Percentiles rank a stretch among this genome's conserved stretches.
Conservation (phyloP, 768 basidiomycete species). For the Hypsizygus marmoreus region DNA sequence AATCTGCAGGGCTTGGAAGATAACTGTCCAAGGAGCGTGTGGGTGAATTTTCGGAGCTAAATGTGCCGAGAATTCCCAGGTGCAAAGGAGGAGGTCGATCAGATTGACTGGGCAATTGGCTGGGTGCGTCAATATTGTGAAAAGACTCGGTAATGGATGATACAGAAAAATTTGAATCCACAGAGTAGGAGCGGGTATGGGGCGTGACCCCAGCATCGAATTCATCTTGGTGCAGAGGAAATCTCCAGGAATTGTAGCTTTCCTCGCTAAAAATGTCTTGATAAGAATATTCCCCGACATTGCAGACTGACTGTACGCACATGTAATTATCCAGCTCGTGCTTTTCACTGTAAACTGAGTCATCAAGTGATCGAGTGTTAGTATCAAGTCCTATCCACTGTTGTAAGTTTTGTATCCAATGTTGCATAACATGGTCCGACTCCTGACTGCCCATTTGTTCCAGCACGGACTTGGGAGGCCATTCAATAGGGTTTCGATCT, state of each 20-base stretch:
- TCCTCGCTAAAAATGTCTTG: constrained; percentile 33
- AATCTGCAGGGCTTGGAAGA: constrained; percentile 59
- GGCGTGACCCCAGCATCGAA: constrained; percentile 41
- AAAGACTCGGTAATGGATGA: constrained; percentile 47
- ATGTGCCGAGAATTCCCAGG: constrained; percentile 44
- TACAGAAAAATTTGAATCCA: constrained; percentile 57
- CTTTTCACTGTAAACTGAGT: constrained; percentile 51
- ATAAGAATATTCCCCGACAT: constrained; percentile 8
- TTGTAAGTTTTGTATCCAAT: constrained; percentile 74
- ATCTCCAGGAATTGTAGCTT: constrained; percentile 45
- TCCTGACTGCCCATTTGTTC: constrained; percentile 42
- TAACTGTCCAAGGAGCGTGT: constrained; percentile 55
- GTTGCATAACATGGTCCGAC: constrained; percentile 56
- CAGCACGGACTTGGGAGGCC: constrained; percentile 74
- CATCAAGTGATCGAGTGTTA: constrained; percentile 41
- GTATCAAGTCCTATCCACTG: constrained; percentile 70
- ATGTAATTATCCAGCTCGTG: constrained; percentile 43
- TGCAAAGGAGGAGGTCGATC: constrained; percentile 52
- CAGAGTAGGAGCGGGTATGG: constrained; percentile 62
- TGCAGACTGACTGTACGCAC: constrained; percentile 26
- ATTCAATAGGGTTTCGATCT: constrained; percentile 92
- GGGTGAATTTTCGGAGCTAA: constrained; percentile 43
- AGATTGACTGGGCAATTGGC: constrained; percentile 22
- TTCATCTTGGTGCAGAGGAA: constrained; percentile 36
- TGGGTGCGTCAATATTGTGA: constrained; percentile 25